phyloP scores from a whole-genome alignment of 495 filamentous ascomycete genomes.

The Amniculicola lignicola region DNA sequence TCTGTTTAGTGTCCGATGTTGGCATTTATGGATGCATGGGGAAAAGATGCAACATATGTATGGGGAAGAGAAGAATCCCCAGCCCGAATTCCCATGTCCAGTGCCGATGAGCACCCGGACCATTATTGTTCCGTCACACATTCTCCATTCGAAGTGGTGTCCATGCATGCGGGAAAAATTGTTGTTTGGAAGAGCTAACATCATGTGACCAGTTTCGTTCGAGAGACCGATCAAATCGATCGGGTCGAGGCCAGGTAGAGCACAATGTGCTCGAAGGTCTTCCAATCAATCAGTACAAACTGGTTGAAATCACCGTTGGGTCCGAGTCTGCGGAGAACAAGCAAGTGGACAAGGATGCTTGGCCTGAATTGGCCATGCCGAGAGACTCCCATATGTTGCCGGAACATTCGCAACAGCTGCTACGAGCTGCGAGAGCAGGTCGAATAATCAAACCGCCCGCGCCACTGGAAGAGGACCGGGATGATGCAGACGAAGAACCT shows the following conservation, averaged over 20 bases:
- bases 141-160: too few relatives aligned
- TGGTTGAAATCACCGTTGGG: constrained; percentile 62
- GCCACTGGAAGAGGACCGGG: constrained; percentile 45
- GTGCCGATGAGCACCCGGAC: too few relatives aligned
- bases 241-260: constrained; percentile 70
- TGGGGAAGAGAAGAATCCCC: too few relatives aligned
- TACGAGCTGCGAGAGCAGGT: constrained; percentile 75
- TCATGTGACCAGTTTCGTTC: constrained; percentile 50
- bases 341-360: constrained; percentile 50
- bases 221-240: constrained; percentile 62
- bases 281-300: constrained; percentile 87
- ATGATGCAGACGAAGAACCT: constrained; percentile 51
- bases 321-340: constrained; percentile 56
- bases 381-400: constrained; percentile 80
- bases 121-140: too few relatives aligned
- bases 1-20: too few relatives aligned
- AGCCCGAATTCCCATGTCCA: too few relatives aligned
- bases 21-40: too few relatives aligned
- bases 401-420: constrained; percentile 69
- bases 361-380: constrained; percentile 69
- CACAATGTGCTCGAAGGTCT: constrained; percentile 96
- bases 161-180: too few relatives aligned
- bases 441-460: constrained; percentile 61
- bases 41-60: too few relatives aligned
- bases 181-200: too few relatives aligned